Conservation (phyloP, 2,329 filamentous ascomycete species). For the Cladophialophora yegresii region DNA sequence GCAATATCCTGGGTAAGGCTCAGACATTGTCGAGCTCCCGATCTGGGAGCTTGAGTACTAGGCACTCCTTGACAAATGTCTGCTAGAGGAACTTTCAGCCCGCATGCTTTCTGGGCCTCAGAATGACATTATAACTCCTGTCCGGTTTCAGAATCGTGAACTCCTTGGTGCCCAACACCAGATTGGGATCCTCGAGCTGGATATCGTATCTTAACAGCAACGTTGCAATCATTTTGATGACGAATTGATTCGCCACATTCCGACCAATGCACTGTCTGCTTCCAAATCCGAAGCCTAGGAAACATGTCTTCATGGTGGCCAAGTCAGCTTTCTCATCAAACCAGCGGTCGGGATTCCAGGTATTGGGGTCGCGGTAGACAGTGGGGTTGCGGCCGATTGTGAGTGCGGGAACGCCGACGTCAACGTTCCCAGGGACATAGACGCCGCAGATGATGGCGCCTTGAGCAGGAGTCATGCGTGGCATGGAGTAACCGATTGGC, state of each 20-base stretch:
- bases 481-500: conserved; percentile 38
- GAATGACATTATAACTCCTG: conserved; percentile 27
- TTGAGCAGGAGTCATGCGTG: conserved; percentile 39
- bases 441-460: conserved; percentile 38
- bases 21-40: not conserved
- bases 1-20: not conserved
- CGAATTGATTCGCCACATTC: conserved; percentile 30
- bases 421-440: conserved; percentile 37
- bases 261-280: conserved; percentile 29
- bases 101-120: conserved; percentile 18
- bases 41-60: not conserved
- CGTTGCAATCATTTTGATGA: conserved; percentile 29
- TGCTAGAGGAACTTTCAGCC: not conserved
- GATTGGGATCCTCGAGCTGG: conserved; percentile 23
- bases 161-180: conserved; percentile 26
- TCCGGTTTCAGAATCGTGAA: conserved; percentile 31
- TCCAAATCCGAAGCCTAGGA: conserved; percentile 28
- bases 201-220: conserved; percentile 29
- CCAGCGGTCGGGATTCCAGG: conserved; percentile 32
- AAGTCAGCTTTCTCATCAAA: conserved; percentile 27
- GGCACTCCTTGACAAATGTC: not conserved
- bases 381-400: conserved; percentile 25
- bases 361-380: conserved; percentile 27
- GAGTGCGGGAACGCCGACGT: conserved; percentile 29
- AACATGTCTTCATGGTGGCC: conserved; percentile 26